Conservation (phyloP, 495 filamentous ascomycete genomes). For the Hypoxylon crocopeplum region DNA sequence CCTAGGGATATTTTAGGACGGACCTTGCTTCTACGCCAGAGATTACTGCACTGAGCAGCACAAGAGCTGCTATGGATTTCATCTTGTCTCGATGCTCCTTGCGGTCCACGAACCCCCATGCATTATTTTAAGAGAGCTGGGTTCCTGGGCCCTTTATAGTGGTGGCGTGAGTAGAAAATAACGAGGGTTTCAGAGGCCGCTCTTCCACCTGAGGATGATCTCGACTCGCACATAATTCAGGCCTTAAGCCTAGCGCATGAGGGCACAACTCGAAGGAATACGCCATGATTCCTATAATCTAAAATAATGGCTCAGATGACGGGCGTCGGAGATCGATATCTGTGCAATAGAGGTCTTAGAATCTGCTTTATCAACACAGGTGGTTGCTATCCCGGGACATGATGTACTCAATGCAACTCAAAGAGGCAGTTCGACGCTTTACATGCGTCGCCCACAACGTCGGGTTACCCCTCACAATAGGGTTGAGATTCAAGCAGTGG, state of each 20-base stretch:
- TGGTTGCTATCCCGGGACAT: conserved; percentile 6
- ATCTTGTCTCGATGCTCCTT: conserved; percentile 11
- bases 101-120: not conserved
- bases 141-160: conserved; percentile 1
- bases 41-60: conserved; percentile 3
- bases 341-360: not conserved
- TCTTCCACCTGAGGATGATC: not conserved
- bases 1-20: not conserved
- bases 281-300: conserved; percentile 3
- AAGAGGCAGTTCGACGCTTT: conserved; percentile 1
- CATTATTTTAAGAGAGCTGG: not conserved
- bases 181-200: not conserved
- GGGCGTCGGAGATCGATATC: not conserved
- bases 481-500: no score
- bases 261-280: conserved; percentile 7
- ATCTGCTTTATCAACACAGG: not conserved
- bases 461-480: not conserved
- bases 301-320: conserved; percentile 6
- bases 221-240: not conserved
- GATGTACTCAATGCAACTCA: not conserved
- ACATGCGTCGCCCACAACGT: not conserved
- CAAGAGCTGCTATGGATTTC: conserved; percentile 7
- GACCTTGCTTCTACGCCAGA: conserved; percentile 3
- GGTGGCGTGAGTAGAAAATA: not conserved
- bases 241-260: conserved; percentile 1